Evolutionary conservation across 257 asterid species (phyloP).

Genomic region (Plantago elongata): DNA sequence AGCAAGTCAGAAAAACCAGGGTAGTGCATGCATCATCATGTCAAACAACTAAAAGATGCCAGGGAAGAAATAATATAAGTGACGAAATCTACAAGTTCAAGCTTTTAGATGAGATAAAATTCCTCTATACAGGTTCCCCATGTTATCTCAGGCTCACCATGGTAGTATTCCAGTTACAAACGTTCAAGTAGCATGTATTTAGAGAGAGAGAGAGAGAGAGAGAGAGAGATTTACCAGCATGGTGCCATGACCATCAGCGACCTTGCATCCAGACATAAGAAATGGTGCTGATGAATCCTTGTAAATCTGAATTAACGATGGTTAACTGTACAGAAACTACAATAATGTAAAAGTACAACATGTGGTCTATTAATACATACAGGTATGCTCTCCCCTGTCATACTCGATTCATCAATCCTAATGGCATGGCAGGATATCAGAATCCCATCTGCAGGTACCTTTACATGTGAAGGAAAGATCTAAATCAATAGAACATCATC

Average conservation of each 20-base stretch:
- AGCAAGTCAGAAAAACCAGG: not conserved
- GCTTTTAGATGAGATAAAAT: no score
- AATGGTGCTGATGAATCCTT: conserved; percentile 79
- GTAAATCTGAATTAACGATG: conserved; percentile 45
- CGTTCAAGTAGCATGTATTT: not conserved
- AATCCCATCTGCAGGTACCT: conserved; percentile 97
- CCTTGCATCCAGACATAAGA: conserved; percentile 93
- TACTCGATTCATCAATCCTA: conserved; percentile 84
- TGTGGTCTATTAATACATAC: conserved; percentile 39
- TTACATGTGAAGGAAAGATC: conserved; percentile 22
- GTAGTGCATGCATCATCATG: no score
- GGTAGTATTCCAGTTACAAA: not conserved
- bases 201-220: not conserved
- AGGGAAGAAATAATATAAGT: no score
- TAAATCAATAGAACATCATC: conserved; percentile 7
- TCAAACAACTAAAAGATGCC: not conserved
- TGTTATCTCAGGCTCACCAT: no score
- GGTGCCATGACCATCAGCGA: conserved; percentile 91
- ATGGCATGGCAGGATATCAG: conserved; percentile 74
- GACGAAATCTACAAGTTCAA: no score
- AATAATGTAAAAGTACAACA: conserved; percentile 10
- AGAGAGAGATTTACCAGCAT: conserved; percentile 64
- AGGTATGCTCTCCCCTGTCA: conserved; percentile 94
- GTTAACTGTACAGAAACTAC: conserved; percentile 15
- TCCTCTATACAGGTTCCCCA: no score